Percentiles rank a stretch among this genome's conserved stretches.
Evolutionary conservation across 2,329 filamentous ascomycete genomes (phyloP).

Genomic region (Endocalyx cinctus): DNA sequence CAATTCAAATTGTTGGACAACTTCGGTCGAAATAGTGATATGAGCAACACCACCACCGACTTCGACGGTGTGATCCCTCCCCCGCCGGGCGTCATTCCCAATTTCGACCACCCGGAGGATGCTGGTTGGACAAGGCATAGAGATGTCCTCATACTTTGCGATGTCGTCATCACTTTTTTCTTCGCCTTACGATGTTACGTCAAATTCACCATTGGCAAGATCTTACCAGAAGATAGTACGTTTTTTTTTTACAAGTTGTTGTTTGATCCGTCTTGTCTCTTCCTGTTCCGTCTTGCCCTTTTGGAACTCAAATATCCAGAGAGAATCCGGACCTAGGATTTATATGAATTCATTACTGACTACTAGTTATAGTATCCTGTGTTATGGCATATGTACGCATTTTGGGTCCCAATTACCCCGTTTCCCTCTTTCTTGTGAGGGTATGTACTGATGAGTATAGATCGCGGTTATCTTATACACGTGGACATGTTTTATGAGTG

Average conservation of each 20-base stretch:
- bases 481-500: too few species aligned
- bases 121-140: constrained; percentile 9
- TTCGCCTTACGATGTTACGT: constrained; percentile 13
- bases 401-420: too few species aligned
- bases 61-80: constrained; percentile 13
- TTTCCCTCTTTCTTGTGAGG: too few species aligned
- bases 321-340: too few species aligned
- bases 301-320: too few species aligned
- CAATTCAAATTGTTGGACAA: too few species aligned
- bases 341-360: too few species aligned
- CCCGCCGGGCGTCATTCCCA: constrained; percentile 16
- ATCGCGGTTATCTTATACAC: constrained; percentile 1
- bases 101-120: constrained; percentile 15
- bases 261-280: too few species aligned
- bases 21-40: neutral
- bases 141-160: constrained; percentile 10
- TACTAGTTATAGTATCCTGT: constrained; percentile 11
- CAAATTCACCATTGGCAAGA: constrained; percentile 8
- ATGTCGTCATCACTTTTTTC: constrained; percentile 7
- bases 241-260: neutral
- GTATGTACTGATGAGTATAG: neutral
- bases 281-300: too few species aligned
- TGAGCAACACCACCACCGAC: neutral
- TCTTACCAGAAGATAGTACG: constrained; percentile 10
- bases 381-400: constrained; percentile 11